Evolutionary conservation across 2,329 filamentous ascomycete species (phyloP).

Genomic region (Alternaria brassicae): DNA sequence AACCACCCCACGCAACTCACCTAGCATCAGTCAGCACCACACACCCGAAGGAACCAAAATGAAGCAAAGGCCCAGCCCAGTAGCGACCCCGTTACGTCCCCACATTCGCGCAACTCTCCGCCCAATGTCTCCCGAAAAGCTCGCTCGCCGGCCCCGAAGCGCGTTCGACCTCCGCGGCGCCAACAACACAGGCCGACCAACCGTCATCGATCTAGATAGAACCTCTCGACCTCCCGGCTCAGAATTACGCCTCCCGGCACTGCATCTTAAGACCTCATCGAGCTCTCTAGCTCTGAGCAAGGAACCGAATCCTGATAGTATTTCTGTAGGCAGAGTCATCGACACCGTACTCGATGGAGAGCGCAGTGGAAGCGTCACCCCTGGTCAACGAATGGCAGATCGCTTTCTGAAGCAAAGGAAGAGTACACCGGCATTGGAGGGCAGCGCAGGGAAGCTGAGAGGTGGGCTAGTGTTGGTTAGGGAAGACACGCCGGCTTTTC

Average conservation of each 20-base stretch:
- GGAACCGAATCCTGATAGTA: conserved; percentile 19
- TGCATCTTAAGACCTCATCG: conserved; percentile 14
- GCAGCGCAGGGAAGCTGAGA: conserved; percentile 1
- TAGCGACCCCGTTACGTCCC: conserved; percentile 16
- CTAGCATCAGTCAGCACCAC: conserved; percentile 24
- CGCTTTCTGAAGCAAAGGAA: conserved; percentile 34
- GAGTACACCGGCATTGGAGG: conserved; percentile 13
- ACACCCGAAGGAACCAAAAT: conserved; percentile 6
- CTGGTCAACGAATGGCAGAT: conserved; percentile 43
- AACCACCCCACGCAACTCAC: conserved; percentile 16
- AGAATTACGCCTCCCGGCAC: conserved; percentile 10
- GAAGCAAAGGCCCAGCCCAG: conserved; percentile 6
- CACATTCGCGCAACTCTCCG: conserved; percentile 25
- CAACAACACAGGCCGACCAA: background rate
- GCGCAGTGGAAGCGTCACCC: conserved; percentile 30
- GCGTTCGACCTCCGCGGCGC: conserved; percentile 42
- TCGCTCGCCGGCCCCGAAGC: conserved; percentile 38
- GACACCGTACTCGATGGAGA: conserved; percentile 18
- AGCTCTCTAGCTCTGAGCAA: conserved; percentile 27
- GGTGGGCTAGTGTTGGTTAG: conserved; percentile 17
- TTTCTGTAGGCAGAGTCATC: conserved; percentile 16
- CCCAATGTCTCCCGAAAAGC: conserved; percentile 30
- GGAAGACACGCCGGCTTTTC: conserved; percentile 36
- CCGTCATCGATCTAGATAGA: background rate
- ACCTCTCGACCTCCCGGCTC: conserved; percentile 6